Base-by-base conservation (phyloP, 2,329 filamentous ascomycete species). In the Amphichorda felina region DNA sequence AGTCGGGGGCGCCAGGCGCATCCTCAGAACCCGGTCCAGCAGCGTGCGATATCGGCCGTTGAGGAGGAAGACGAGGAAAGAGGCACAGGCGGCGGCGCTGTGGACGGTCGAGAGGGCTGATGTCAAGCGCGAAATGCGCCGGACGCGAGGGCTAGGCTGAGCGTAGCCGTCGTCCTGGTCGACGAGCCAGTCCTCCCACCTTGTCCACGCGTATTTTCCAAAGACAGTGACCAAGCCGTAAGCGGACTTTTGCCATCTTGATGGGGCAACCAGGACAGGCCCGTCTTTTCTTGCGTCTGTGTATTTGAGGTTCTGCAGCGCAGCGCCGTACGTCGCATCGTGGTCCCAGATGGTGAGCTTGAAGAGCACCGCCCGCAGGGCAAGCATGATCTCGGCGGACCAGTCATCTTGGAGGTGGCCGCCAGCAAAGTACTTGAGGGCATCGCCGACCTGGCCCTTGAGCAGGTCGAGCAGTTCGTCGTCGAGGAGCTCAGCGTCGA, bases 321-420 rank as follows among this genome's bases (percentile, higher is more conserved):
- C 79, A 9, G 91, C 91, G 40, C 91, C 91, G 57, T 98, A 96
- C 5, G 84, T 93, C 27, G 91, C 85, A 55, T 94, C 80, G 56
- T 95, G 85, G 56, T 96, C 88, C 91, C 91, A 98, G 39, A 98
- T 79, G 13, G 83, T 86, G 42, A 98, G 72, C 60, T 98, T 98
- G 68, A 95, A 98, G 7, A 98, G 65, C 3, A 87, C 65, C 2
- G 81, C 75, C 32, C 89, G 72, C 38, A 98, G 66, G 1, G 67
- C 72, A 19, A 95, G 68, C 42, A 82, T 68, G 36, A 96, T 89
- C 60, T 96, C 91, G 35, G 83, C 70, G 11, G 79, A 78, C 78
- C 85, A 95, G 50, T 94, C 84, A 54, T 94, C 86, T 39, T 82
- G 75, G 30, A 94, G 60, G 54, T 88, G 64, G 19, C 71, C 57